Evolutionary conservation across 768 basidiomycete species (phyloP), one percentile per base, ranked within the genome.

Genomic region (Fistulinella prunicolor): DNA sequence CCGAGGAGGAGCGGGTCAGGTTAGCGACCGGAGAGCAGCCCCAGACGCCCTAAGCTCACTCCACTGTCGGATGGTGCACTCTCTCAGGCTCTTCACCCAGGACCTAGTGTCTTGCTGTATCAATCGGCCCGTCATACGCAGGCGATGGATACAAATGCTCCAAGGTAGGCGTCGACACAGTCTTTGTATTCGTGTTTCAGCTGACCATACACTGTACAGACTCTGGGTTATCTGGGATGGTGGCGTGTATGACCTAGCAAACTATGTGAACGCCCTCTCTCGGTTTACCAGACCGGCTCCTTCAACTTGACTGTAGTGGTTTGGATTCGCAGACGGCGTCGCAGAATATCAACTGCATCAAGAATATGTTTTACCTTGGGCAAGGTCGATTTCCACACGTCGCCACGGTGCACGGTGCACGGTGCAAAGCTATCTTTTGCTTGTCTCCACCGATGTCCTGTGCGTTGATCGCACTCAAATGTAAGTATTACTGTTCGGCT

Each of bases 211-310:
- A 38, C 20, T 2, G 36, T 51, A 86, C n/a, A n/a, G 93, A 64
- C 74, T 81, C 48, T 94, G 94, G 91, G 92, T 78, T 1, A 78
- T 94, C 38, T 94, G 84, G 73, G 71, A 94, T 5, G 70, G 75
- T 35, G 68, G 74, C 23, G 65, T 99, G 30, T 97, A 87, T 64
- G 94, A 96, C 60, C 65, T 96, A 17, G 85, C 90, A 1, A 89
- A 98, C 69, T 98, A 98, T 58, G 72, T 95, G 55, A 76, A 83
- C 63, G 89, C 92, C n/a, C n/a, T 0, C 70, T 84, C 44, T 63
- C 67, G 12, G 59, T 76, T 22, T 80, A 81, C 59, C 66, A 64
- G 23, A 71, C 70, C 37, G 77, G 76, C 39, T 69, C 74, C 9
- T 51, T 68, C 29, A 60, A 69, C 1, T 62, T 99, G 57, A 75